These are phyloP conservation scores for Porpolomopsis calyptriformis DNA, from an alignment of 768 basidiomycete species.

Conservation along the genomic window DNA sequence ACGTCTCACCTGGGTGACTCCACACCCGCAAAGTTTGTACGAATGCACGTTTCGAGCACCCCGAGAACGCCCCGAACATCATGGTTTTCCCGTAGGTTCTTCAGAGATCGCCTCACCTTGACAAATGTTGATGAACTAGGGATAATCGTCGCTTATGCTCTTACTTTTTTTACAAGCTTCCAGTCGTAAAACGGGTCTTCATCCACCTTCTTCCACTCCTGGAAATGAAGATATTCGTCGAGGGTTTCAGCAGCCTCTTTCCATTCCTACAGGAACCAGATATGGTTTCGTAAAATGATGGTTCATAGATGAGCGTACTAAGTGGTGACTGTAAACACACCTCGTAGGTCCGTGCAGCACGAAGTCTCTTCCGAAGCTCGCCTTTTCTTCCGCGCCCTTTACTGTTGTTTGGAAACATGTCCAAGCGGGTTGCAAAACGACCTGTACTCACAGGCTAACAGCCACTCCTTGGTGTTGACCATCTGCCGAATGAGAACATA, in stretches of 20 bases:
- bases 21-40: conserved; percentile 87
- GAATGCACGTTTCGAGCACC: conserved; percentile 82
- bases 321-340: conserved; percentile 33
- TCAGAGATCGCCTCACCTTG: conserved; percentile 69
- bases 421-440: neutral
- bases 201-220: conserved; percentile 83
- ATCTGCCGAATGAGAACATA: conserved; percentile 86
- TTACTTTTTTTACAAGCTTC: conserved; percentile 69
- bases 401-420: neutral
- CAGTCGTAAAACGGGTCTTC: conserved; percentile 91
- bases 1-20: conserved; percentile 60
- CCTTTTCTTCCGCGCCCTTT: conserved; percentile 83
- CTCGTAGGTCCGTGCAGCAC: conserved; percentile 65
- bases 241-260: conserved; percentile 65
- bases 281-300: neutral
- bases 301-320: no score
- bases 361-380: conserved; percentile 58
- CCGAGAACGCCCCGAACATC: conserved; percentile 83
- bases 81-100: conserved; percentile 55
- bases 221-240: conserved; percentile 75
- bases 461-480: conserved; percentile 90
- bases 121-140: neutral
- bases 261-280: conserved; percentile 56
- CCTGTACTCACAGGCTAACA: conserved; percentile 64
- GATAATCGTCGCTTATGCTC: neutral